Base-by-base conservation (phyloP, 108 stramenopile species). In the Fistulifera pelliculosa region DNA sequence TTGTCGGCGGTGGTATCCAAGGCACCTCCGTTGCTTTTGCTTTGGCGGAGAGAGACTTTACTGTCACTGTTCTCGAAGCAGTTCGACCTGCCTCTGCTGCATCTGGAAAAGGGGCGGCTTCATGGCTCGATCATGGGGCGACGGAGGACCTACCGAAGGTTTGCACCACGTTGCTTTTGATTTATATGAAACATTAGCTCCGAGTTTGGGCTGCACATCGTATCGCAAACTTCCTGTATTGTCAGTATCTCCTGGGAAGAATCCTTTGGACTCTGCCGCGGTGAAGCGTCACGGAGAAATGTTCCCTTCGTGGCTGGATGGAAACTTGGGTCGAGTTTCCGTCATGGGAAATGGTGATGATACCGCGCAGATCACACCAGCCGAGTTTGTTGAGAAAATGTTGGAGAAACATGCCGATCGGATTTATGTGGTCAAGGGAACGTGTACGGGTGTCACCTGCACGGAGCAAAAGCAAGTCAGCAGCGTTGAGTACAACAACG, bases 71-170 rank as follows among this genome's bases (percentile, higher is more conserved):
- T 1, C 58, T 95, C 16, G 94, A 95, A 72, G 27, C 73, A 41
- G 75, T 73, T 17, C 61, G 38, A 41, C 60, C 82, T 1, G 94
- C 90, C 5, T 68, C 79, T 8, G 91, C 91, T 8, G 94, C 94
- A 11, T 75, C 72, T 45, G 94, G 94, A 7, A 95, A 95, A 61
- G 85, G 87, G 93, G 93, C 23, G 93, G 93, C 8, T 94, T 94
- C 57, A 85, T 94, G 76, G 93, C 93, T 0, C 69, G 85, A 16
- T 54, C 62, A 0, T 76, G 75, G 75, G 70, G 70, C 0, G 70
- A 76, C 63, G 69, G 69, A 21, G 45, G 53, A 15, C 63, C 75
- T 13, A 76, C 75, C 0, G 60, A 71, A 27, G 18, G 55, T 0
- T 53, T 76, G 27, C 75, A 75, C 19, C 49, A 66, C 16, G 1